phyloP scores from a whole-genome alignment of 345 rosid genomes.

The Isatis tinctoria region DNA sequence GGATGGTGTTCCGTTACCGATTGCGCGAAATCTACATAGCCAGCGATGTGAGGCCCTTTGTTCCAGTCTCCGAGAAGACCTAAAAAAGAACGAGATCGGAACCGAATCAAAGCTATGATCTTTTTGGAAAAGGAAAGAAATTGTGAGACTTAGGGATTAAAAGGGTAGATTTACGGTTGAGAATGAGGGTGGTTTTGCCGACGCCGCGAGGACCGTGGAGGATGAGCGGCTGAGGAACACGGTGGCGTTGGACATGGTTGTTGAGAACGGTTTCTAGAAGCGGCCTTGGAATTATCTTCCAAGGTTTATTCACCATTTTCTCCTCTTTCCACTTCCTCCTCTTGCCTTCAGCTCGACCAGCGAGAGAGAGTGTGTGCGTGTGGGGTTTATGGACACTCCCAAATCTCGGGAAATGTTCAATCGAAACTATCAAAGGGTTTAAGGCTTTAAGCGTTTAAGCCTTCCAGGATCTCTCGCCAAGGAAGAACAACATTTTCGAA shows the following conservation, averaged over 20 bases:
- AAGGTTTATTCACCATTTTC: slow-evolving; percentile 69
- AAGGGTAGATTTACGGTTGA: slow-evolving; percentile 50
- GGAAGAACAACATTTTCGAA: background rate
- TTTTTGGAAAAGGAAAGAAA: background rate
- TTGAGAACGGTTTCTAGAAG: slow-evolving; percentile 78
- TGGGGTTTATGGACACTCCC: slow-evolving; percentile 28
- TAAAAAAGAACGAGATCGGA: slow-evolving; percentile 24
- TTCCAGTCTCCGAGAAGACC: slow-evolving; percentile 85
- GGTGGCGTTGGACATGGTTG: slow-evolving; percentile 94
- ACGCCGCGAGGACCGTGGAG: slow-evolving; percentile 98
- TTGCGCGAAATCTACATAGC: slow-evolving; percentile 87
- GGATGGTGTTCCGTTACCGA: slow-evolving; percentile 79
- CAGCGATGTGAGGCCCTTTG: slow-evolving; percentile 79
- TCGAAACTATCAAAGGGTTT: slow-evolving; percentile 10
- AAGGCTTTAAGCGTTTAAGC: slow-evolving; percentile 24
- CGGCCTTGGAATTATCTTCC: slow-evolving; percentile 87
- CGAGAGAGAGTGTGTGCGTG: background rate
- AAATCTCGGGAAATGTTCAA: slow-evolving; percentile 27
- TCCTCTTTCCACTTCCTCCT: background rate
- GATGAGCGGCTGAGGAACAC: slow-evolving; percentile 90
- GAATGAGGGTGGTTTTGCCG: slow-evolving; percentile 93
- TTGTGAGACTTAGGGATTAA: background rate
- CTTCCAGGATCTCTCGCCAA: slow-evolving; percentile 5
- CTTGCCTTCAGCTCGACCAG: background rate
- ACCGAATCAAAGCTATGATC: background rate